Evolutionary conservation across 2,329 filamentous ascomycete genomes (phyloP), one percentile per base, ranked within the genome.

Genomic region (Sclerotinia sclerotiorum): DNA sequence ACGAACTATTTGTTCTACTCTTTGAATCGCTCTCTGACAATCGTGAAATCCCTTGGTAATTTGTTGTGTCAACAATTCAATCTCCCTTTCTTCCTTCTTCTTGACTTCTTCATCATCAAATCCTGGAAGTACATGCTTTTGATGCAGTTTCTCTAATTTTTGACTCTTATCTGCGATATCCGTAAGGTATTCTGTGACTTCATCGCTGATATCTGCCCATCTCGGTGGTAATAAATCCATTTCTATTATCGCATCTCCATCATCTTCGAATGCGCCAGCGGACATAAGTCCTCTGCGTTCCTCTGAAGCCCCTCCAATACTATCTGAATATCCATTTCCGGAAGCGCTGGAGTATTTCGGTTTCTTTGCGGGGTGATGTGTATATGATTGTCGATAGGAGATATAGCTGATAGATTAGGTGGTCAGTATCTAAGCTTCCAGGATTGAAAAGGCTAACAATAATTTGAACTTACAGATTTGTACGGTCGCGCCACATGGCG

Each of bases 401-500:
- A 99, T 95, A 80, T 96, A 99, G 79, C 94, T 97, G 54, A 56
- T 49, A 54, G 49, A 55, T 54, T 62, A 62, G 65, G 64, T 68
- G 73, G 73, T 80, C 74, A 79, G 73, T 63, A 63, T 51, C 46
- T 27, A 21, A 55, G 65, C 35, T 63, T 63, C 39, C 39, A 42
- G 39, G 13, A 17, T 42, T 48, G 57, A 35, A 51, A 54, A 48
- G 48, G 35, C 39, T 27, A 54, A 51, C 35, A 32, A 19, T 13
- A 21, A 35, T 21, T 52, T 65, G 56, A 54, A 78, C 87, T 76
- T 88, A 97, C 93, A 99, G 91, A 80, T 98, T 99, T 75, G 95
- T 99, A 82, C 95, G 91, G 86, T 99, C 95, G 84, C 95, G 93
- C 94, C 94, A 99, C 93, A 97, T 97, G 83, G 86, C 90, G 88